phyloP scores from a whole-genome alignment of 2,329 filamentous ascomycete species.

The Camillea tinctor region DNA sequence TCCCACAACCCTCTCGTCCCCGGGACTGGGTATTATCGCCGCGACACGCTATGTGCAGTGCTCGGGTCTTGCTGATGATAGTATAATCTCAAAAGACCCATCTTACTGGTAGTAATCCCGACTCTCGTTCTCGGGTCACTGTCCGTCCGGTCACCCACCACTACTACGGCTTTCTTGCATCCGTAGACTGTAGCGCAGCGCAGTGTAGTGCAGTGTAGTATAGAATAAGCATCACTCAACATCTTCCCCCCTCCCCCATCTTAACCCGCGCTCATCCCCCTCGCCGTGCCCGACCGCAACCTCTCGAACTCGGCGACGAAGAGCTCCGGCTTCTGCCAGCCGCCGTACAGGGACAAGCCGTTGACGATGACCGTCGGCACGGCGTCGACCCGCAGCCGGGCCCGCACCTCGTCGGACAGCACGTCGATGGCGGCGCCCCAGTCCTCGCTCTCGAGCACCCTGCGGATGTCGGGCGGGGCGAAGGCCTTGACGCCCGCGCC shows the following conservation, averaged over 20 bases:
- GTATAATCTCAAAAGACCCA: too few species aligned
- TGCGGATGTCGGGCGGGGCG: constrained; percentile 8
- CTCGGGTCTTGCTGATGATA: too few species aligned
- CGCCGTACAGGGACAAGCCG: constrained; percentile 64
- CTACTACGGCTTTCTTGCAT: too few species aligned
- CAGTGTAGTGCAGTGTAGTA: too few species aligned
- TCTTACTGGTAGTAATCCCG: too few species aligned
- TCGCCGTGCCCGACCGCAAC: constrained; percentile 34
- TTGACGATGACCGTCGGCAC: constrained; percentile 76
- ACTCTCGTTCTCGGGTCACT: too few species aligned
- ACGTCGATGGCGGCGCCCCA: constrained; percentile 33
- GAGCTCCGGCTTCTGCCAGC: constrained; percentile 65
- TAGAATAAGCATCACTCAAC: too few species aligned
- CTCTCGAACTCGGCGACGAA: constrained; percentile 68
- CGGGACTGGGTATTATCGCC: too few species aligned
- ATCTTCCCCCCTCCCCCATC: neutral
- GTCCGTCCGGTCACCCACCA: too few species aligned
- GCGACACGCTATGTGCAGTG: too few species aligned
- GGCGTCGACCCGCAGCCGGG: constrained; percentile 42
- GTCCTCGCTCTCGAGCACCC: constrained; percentile 29
- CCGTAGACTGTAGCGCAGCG: too few species aligned
- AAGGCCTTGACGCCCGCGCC: constrained; percentile 1
- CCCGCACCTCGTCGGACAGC: constrained; percentile 24
- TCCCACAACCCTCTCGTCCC: too few species aligned
- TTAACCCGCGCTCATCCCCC: neutral